Percentiles rank a stretch among this genome's conserved stretches.
phyloP scores from a whole-genome alignment of 1,284 basidiomycete species.

The Leccinum subrobustum region DNA sequence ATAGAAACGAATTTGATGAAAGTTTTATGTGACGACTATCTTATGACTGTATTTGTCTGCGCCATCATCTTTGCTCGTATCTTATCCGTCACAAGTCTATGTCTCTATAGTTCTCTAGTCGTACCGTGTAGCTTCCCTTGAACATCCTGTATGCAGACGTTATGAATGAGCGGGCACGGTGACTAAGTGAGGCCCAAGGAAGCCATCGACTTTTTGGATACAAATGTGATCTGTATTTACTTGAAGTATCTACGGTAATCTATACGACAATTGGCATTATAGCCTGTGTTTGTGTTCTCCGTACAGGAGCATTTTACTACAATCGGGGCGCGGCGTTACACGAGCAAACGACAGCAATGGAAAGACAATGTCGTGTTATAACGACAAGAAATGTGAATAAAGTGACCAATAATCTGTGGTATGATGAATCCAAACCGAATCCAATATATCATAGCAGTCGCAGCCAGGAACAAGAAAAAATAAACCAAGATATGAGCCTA shows the following conservation, averaged over 20 bases:
- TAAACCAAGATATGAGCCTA: background rate
- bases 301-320: background rate
- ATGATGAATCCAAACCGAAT: slow-evolving; percentile 9
- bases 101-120: background rate
- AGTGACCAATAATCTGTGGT: slow-evolving; percentile 27
- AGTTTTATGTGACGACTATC: background rate
- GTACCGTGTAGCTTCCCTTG: background rate
- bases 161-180: background rate
- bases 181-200: background rate
- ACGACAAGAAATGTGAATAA: slow-evolving; percentile 19
- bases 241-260: background rate
- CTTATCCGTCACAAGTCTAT: background rate
- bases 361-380: background rate
- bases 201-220: background rate
- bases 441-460: background rate
- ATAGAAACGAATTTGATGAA: background rate
- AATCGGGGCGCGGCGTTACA: background rate
- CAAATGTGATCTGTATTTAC: background rate
- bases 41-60: background rate
- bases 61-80: background rate
- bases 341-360: background rate
- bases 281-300: background rate
- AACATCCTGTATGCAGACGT: background rate
- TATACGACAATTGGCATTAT: background rate
- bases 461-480: background rate